Base-by-base conservation (phyloP, 495 filamentous ascomycete genomes). In the Aspergillus egyptiacus region DNA sequence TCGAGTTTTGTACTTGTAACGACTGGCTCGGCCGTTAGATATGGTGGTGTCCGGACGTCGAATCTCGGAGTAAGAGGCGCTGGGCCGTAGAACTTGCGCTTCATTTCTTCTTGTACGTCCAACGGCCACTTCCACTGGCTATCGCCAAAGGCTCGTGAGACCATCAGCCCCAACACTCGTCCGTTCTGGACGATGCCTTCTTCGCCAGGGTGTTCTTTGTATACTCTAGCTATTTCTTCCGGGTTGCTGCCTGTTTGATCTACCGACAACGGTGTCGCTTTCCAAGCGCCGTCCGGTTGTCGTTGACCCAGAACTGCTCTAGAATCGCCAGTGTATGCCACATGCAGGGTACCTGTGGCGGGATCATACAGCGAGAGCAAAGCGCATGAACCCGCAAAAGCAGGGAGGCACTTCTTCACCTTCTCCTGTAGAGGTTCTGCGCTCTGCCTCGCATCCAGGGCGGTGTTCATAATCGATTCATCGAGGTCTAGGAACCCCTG, bases 61-160 rank as follows among this genome's bases (percentile, higher is more conserved):
- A 64, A 64, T 25, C 45, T 45, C n/a, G 71, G 64, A 15, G 60
- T 66, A 15, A 71, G 59, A 1, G 69, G 70, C 13, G 63, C 32
- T 3, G 68, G 67, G 5, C 72, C 76, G 53, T 69, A 72, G 56
- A 78, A 84, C n/a, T 66, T 53, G 2, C 58, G 22, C 13, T 70
- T 51, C 24, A 76, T 58, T 2, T 66, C 56, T 23, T 63, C 36
- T 41, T 78, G 71, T 13, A 80, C 55, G 5, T 70, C 61, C 7
- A 71, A 15, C 3, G 77, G 56, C 78, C 78, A 84, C 51, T 86
- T 86, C 80, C 76, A 85, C 35, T 69, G 68, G 24, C 68, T 61
- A 60, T 86, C 81, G 25, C 84, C 83, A 56, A 86, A 85, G 0
- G 77, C 78, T 2, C 83, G 73, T 6, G 80, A 76, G 0, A 79